Conservation (phyloP, 805 yeast species). For the Kuraishia borneana region DNA sequence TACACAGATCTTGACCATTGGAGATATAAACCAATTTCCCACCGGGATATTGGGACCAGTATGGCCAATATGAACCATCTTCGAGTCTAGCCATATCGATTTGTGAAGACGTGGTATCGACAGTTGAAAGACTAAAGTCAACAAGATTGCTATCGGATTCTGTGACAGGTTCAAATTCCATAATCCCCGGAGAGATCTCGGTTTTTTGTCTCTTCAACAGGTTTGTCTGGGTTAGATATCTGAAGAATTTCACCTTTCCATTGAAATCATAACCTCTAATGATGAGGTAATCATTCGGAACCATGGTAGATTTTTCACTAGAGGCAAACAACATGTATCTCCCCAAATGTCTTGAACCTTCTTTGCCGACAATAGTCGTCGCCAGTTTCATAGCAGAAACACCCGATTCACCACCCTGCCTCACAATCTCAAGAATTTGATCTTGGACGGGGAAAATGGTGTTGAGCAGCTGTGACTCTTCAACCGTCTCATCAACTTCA, state of each 20-base stretch:
- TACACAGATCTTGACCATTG: neutral
- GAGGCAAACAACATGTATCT: conserved; percentile 6
- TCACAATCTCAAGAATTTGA: conserved; percentile 46
- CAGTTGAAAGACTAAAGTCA: neutral
- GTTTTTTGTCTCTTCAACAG: conserved; percentile 11
- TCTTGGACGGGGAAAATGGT: conserved; percentile 50
- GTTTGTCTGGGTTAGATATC: conserved; percentile 42
- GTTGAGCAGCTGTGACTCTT: conserved; percentile 22
- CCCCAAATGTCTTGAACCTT: conserved; percentile 25
- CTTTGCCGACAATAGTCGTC: conserved; percentile 39
- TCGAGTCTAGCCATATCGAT: neutral
- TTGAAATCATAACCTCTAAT: conserved; percentile 59
- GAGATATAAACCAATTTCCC: neutral
- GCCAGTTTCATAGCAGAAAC: conserved; percentile 47
- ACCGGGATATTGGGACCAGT: neutral
- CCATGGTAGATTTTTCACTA: conserved; percentile 10
- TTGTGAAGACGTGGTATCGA: neutral
- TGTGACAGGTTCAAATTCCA: conserved; percentile 3
- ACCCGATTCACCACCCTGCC: conserved; percentile 33
- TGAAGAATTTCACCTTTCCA: conserved; percentile 63
- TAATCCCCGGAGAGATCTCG: conserved; percentile 2
- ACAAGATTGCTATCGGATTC: neutral
- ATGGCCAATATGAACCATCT: neutral
- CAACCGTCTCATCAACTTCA: conserved; percentile 11
- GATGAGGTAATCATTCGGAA: conserved; percentile 22